Conservation (phyloP, 495 filamentous ascomycete genomes). For the Entonaema liquescens region DNA sequence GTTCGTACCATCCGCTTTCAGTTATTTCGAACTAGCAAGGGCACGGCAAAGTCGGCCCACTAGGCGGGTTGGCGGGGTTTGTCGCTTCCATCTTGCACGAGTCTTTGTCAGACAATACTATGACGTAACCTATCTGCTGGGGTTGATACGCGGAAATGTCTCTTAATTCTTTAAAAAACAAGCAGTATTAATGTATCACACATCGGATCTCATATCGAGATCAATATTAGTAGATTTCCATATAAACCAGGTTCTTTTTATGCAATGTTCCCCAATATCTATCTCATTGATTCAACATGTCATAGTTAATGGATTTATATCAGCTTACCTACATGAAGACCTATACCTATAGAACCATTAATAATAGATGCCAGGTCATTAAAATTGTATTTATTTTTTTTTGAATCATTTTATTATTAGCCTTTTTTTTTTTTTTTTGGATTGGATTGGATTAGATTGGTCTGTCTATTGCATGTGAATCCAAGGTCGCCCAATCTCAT, state of each 20-base stretch:
- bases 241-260: neutral
- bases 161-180: neutral
- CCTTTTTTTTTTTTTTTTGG: neutral
- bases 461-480: neutral
- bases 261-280: neutral
- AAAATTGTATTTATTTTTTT: neutral
- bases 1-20: conserved; percentile 34
- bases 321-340: no score
- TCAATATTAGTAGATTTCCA: neutral
- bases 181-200: neutral
- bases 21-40: conserved; percentile 13
- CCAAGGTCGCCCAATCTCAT: neutral
- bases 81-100: neutral
- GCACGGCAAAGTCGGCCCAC: neutral
- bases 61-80: conserved; percentile 24
- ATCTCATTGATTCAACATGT: neutral
- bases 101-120: conserved; percentile 19
- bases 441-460: neutral
- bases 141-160: neutral
- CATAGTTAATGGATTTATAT: no score
- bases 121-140: neutral
- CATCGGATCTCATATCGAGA: conserved; percentile 10
- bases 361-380: no score
- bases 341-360: no score
- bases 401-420: no score